Percentiles rank a stretch among this genome's conserved stretches.
Conservation (phyloP, 1,284 basidiomycete genomes). For the Porodaedalea pini region DNA sequence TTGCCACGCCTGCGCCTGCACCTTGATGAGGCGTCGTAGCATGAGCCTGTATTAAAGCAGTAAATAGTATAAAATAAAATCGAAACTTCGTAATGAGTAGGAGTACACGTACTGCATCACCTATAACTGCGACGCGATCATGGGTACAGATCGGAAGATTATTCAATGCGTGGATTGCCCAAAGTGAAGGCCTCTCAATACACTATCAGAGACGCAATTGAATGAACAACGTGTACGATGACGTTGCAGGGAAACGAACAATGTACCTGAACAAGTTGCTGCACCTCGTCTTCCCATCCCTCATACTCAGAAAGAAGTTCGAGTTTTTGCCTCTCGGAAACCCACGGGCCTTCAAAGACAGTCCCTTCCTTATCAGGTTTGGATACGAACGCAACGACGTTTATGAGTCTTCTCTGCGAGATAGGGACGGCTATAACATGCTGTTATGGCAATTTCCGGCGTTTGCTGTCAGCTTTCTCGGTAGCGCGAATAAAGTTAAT, state of each 20-base stretch:
- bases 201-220: too few relatives aligned
- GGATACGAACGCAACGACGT: conserved; percentile 17
- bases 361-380: conserved; percentile 14
- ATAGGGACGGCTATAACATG: conserved; percentile 13
- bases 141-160: conserved; percentile 11
- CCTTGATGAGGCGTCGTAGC: conserved; percentile 23
- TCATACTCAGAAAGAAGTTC: conserved; percentile 8
- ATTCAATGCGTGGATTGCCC: conserved; percentile 20
- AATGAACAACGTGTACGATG: neutral
- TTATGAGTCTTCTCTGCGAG: conserved; percentile 4
- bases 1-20: conserved; percentile 21
- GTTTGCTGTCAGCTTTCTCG: neutral
- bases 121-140: conserved; percentile 21
- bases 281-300: conserved; percentile 19
- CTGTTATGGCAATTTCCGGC: neutral
- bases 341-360: conserved; percentile 1
- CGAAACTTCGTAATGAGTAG: neutral
- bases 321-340: neutral
- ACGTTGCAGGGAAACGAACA: neutral
- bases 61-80: neutral
- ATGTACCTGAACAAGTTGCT: conserved; percentile 19
- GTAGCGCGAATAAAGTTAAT: too few relatives aligned
- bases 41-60: too few relatives aligned
- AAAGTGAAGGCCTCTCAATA: conserved; percentile 20
- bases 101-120: conserved; percentile 20